These are phyloP conservation scores for Didymellaceae sp. DNA, from an alignment of 2,329 filamentous ascomycete species.

Conservation along the genomic window DNA sequence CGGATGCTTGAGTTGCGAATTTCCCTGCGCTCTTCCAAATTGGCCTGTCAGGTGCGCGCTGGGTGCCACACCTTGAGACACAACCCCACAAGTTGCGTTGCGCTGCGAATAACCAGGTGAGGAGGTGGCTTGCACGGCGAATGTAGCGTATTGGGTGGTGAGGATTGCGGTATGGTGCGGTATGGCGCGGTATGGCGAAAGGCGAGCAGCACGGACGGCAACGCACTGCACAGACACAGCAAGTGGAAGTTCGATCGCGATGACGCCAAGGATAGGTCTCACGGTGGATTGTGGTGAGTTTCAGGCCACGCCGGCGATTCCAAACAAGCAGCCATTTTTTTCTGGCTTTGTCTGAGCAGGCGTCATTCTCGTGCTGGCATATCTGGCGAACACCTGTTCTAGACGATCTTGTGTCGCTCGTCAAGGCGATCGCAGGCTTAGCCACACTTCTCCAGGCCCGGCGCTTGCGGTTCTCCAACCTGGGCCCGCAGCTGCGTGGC, in stretches of 20 bases:
- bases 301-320: neutral
- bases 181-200: constrained; percentile 20
- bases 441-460: constrained; percentile 29
- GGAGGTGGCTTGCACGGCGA: constrained; percentile 28
- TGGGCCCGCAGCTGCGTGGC: constrained; percentile 32
- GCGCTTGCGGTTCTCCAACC: constrained; percentile 30
- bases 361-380: neutral
- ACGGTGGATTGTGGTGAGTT: constrained; percentile 18
- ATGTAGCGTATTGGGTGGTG: constrained; percentile 13
- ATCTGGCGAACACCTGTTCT: constrained; percentile 16
- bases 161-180: constrained; percentile 4
- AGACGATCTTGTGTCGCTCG: constrained; percentile 28
- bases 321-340: neutral
- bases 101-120: constrained; percentile 23
- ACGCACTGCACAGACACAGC: constrained; percentile 22
- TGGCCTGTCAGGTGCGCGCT: constrained; percentile 25
- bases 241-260: constrained; percentile 33
- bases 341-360: neutral
- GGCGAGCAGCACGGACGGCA: constrained; percentile 26
- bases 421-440: constrained; percentile 35
- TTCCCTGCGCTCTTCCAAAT: neutral
- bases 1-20: neutral
- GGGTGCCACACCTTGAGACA: constrained; percentile 11
- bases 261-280: constrained; percentile 32
- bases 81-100: constrained; percentile 5